Evolutionary conservation across 352 stramenopile species (phyloP).

Genomic region (Plasmopara halstedii): DNA sequence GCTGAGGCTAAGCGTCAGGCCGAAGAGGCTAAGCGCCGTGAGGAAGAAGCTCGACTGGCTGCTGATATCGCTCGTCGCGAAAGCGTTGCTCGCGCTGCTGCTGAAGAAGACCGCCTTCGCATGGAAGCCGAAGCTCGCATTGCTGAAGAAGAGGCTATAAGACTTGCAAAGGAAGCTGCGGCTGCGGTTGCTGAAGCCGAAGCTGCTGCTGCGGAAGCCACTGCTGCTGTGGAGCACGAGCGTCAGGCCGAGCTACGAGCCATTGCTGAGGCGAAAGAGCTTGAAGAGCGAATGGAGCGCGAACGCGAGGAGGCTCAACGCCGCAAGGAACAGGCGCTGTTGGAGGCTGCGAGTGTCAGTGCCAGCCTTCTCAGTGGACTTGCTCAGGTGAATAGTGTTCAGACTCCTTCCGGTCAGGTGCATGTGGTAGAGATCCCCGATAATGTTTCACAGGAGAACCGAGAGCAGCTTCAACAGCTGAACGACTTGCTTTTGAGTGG

Average conservation of each 20-base stretch:
- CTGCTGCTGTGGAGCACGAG: constrained; percentile 69
- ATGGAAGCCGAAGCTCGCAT: constrained; percentile 72
- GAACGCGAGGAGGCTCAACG: constrained; percentile 53
- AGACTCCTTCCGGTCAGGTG: constrained; percentile 56
- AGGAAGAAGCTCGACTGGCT: constrained; percentile 69
- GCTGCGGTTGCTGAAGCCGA: constrained; percentile 45
- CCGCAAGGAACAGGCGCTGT: constrained; percentile 51
- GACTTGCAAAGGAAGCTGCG: constrained; percentile 56
- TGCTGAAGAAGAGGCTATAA: constrained; percentile 71
- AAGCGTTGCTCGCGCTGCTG: constrained; percentile 55
- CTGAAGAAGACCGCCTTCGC: constrained; percentile 51
- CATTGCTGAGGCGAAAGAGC: constrained; percentile 68
- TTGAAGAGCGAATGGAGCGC: constrained; percentile 54
- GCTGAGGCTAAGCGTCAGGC: constrained; percentile 65
- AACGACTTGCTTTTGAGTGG: constrained; percentile 79
- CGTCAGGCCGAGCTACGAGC: constrained; percentile 74
- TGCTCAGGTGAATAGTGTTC: constrained; percentile 72
- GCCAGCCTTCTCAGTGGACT: constrained; percentile 66
- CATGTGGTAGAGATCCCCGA: constrained; percentile 80
- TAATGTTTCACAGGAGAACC: constrained; percentile 77
- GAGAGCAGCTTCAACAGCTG: constrained; percentile 78
- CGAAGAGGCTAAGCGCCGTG: constrained; percentile 72
- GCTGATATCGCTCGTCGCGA: constrained; percentile 57
- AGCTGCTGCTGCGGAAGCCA: constrained; percentile 63
- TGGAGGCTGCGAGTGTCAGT: constrained; percentile 68